Conservation (phyloP, 2,329 filamentous ascomycete species). For the Hyphodiscus sp. region DNA sequence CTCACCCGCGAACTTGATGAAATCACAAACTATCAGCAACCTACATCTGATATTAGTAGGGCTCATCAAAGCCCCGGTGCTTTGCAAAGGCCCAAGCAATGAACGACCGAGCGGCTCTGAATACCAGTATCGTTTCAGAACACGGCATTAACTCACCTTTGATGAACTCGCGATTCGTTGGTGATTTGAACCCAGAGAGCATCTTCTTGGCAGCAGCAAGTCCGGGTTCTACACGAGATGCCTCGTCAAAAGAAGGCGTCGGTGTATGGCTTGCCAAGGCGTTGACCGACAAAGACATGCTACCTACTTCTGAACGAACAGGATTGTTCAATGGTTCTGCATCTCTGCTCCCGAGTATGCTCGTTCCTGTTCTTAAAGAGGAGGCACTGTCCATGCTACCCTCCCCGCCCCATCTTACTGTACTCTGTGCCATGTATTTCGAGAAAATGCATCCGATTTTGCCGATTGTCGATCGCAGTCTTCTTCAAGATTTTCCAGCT, state of each 20-base stretch:
- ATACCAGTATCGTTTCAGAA: background rate
- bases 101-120: background rate
- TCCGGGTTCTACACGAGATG: constrained; percentile 31
- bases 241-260: constrained; percentile 42
- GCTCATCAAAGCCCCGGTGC: background rate
- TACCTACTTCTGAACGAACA: background rate
- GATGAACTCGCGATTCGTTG: constrained; percentile 42
- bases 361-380: constrained; percentile 21
- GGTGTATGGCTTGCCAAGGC: constrained; percentile 45
- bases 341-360: constrained; percentile 14
- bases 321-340: constrained; percentile 16
- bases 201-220: constrained; percentile 51
- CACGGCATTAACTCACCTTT: background rate
- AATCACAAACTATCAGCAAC: background rate
- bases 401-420: constrained; percentile 39
- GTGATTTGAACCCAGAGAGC: constrained; percentile 53
- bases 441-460: constrained; percentile 26
- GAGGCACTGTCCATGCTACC: constrained; percentile 39
- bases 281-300: background rate
- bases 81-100: background rate
- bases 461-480: constrained; percentile 23
- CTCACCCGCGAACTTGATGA: background rate
- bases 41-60: background rate
- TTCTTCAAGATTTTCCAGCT: constrained; percentile 30
- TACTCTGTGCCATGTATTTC: constrained; percentile 37